A percentile compares a stretch with the other conserved stretches of the same genome.
These are phyloP conservation scores for Biscogniauxia sp. DNA, from an alignment of 2,329 filamentous ascomycete genomes.

Conservation along the genomic window DNA sequence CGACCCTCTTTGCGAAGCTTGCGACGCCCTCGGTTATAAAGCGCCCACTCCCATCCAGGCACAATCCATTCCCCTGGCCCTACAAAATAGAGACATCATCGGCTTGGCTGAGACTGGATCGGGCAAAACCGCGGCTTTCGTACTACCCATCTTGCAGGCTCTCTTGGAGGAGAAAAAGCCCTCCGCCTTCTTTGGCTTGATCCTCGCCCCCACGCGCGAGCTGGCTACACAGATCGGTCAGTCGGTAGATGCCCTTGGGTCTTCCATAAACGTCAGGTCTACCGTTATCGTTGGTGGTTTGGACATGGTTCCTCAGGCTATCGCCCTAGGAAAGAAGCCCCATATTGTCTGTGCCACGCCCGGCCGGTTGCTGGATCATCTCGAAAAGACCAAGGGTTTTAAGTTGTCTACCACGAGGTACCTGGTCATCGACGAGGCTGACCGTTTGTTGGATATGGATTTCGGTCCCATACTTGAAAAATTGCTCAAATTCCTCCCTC, in stretches of 20 bases:
- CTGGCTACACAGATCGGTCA: slow-evolving; percentile 88
- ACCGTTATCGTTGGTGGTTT: slow-evolving; percentile 88
- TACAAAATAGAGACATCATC: slow-evolving; percentile 82
- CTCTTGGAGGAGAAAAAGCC: slow-evolving; percentile 76
- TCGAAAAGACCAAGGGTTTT: slow-evolving; percentile 97
- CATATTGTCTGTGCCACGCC: slow-evolving; percentile 93
- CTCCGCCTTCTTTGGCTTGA: slow-evolving; percentile 79
- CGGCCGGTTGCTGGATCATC: slow-evolving; percentile 82
- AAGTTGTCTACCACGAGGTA: slow-evolving; percentile 79
- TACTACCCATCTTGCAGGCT: slow-evolving; percentile 85
- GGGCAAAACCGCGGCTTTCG: slow-evolving; percentile 95
- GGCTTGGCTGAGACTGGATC: slow-evolving; percentile 92
- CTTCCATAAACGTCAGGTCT: slow-evolving; percentile 82
- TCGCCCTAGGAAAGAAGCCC: slow-evolving; percentile 91
- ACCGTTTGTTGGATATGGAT: slow-evolving; percentile 87
- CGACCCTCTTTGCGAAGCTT: slow-evolving; percentile 86
- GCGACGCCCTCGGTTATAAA: slow-evolving; percentile 77
- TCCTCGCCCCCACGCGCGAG: slow-evolving; percentile 91
- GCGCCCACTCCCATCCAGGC: slow-evolving; percentile 84
- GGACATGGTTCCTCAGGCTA: slow-evolving; percentile 90
- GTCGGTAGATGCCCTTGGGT: slow-evolving; percentile 82
- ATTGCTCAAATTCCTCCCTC: slow-evolving; percentile 82
- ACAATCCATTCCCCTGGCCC: slow-evolving; percentile 76
- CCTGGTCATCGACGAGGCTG: slow-evolving; percentile 92
- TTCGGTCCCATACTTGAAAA: slow-evolving; percentile 92